Evolutionary conservation across 2,329 filamentous ascomycete species (phyloP).

Genomic region (Trichoderma koningiopsis): DNA sequence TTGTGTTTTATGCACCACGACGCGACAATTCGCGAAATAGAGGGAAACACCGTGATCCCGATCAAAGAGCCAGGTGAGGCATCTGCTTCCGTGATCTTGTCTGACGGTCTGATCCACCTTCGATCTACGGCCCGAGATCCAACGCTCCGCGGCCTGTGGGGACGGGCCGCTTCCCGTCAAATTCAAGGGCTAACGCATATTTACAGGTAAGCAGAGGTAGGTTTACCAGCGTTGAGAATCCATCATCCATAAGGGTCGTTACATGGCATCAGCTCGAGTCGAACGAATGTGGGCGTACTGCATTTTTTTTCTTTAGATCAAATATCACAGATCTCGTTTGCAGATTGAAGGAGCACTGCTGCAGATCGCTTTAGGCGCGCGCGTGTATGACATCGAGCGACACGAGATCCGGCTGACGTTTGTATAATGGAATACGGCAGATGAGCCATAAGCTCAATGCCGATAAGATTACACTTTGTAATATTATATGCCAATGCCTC

Average conservation of each 20-base stretch:
- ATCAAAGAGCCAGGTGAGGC: neutral
- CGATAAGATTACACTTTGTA: neutral
- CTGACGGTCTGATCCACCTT: neutral
- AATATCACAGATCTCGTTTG: neutral
- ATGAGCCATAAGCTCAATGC: neutral
- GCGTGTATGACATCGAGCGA: neutral
- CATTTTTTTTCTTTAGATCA: neutral
- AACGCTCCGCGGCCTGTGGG: neutral
- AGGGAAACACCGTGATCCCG: neutral
- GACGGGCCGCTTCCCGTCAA: neutral
- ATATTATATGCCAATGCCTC: accelerated
- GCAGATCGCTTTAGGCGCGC: neutral
- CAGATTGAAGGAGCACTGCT: neutral
- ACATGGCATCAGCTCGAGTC: neutral
- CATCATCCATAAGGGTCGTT: neutral
- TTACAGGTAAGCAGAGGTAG: neutral
- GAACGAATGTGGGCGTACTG: neutral
- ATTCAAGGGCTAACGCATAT: neutral
- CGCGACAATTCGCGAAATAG: neutral
- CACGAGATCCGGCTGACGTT: neutral
- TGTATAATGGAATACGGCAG: neutral
- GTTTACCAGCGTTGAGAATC: neutral
- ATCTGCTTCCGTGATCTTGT: neutral
- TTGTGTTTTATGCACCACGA: neutral
- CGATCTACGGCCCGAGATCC: neutral